Percentiles rank a stretch among this genome's conserved stretches.
These are phyloP conservation scores for Rhynchosporium secalis DNA, from an alignment of 2,329 filamentous ascomycete genomes.

Conservation along the genomic window DNA sequence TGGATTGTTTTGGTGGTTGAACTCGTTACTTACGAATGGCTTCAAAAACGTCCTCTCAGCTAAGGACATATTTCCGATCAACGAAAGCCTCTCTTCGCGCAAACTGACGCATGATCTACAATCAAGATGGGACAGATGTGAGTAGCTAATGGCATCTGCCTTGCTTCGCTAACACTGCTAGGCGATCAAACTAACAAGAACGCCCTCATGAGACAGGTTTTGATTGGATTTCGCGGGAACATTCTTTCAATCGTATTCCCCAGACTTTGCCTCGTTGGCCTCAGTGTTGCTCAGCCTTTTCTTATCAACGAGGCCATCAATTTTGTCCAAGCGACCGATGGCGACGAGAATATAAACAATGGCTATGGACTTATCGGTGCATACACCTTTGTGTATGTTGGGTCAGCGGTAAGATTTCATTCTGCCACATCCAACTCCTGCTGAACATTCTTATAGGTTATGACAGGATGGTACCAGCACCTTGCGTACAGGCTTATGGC, in stretches of 20 bases:
- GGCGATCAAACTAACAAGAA: constrained; percentile 6
- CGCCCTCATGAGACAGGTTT: background rate
- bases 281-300: constrained; percentile 21
- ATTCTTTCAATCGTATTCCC: constrained; percentile 22
- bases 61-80: constrained; percentile 31
- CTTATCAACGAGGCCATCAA: constrained; percentile 13
- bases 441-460: background rate
- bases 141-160: background rate
- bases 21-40: constrained; percentile 37
- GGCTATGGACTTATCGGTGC: constrained; percentile 20
- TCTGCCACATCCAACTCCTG: background rate
- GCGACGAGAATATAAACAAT: background rate
- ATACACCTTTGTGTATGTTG: constrained; percentile 13
- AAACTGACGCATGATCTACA: background rate
- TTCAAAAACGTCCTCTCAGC: constrained; percentile 34
- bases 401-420: constrained; percentile 8
- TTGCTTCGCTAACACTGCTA: background rate
- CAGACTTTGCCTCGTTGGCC: constrained; percentile 20
- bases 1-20: constrained; percentile 41
- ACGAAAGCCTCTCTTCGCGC: constrained; percentile 15
- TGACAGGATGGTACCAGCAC: constrained; percentile 15
- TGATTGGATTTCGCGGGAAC: background rate
- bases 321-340: constrained; percentile 1
- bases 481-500: constrained; percentile 10
- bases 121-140: constrained; percentile 1